Conservation (phyloP, 2,329 filamentous ascomycete genomes). For the Colletotrichum destructivum region DNA sequence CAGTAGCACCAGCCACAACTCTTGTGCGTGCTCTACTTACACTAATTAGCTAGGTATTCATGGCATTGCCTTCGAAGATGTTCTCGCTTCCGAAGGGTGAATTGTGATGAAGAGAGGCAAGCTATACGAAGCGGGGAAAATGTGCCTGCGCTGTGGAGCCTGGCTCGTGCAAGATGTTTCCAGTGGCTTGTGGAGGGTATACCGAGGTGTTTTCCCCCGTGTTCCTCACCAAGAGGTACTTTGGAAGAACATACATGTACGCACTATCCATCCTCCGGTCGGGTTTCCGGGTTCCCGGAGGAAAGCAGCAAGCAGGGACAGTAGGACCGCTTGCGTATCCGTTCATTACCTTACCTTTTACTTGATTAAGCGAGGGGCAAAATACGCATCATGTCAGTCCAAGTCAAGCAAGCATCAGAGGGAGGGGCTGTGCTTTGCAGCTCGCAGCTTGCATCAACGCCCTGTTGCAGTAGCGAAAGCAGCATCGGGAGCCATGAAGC, state of each 20-base stretch:
- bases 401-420: slow-evolving; percentile 12
- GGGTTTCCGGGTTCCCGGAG: slow-evolving; percentile 27
- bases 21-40: not conserved
- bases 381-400: not conserved
- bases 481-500: slow-evolving; percentile 23
- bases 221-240: not conserved
- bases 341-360: too few species aligned
- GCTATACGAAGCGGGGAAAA: slow-evolving; percentile 11
- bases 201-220: not conserved
- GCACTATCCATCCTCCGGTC: not conserved
- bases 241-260: not conserved
- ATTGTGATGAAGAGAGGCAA: too few species aligned
- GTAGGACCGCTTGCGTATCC: too few species aligned
- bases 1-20: slow-evolving; percentile 25
- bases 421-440: slow-evolving; percentile 36
- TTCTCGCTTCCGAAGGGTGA: too few species aligned
- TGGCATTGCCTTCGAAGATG: not conserved
- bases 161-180: slow-evolving; percentile 39
- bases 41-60: too few species aligned
- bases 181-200: slow-evolving; percentile 28
- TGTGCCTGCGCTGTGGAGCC: slow-evolving; percentile 3
- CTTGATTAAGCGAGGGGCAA: slow-evolving; percentile 24
- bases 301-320: slow-evolving; percentile 2
- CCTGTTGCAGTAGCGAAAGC: slow-evolving; percentile 3
- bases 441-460: slow-evolving; percentile 29